A percentile compares a stretch with the other conserved stretches of the same genome.
Evolutionary conservation across 257 asterid species (phyloP).

Genomic region (Echium plantagineum): DNA sequence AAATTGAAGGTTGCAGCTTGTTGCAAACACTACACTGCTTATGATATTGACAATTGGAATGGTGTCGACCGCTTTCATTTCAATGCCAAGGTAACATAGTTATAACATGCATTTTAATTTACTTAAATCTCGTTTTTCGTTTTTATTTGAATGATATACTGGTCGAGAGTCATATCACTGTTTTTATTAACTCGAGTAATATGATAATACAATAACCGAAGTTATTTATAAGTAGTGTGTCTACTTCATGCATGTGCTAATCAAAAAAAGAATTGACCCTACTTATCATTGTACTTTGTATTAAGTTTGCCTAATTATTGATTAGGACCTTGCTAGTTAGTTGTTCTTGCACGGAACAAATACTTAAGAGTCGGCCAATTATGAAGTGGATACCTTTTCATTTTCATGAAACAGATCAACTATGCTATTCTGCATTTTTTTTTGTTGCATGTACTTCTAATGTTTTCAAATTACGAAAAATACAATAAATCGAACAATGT

Average conservation of each 20-base stretch:
- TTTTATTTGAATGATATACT: no score
- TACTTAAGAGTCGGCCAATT: neutral
- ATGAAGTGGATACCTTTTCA: neutral
- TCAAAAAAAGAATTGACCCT: neutral
- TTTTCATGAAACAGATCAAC: neutral
- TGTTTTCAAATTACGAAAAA: no score
- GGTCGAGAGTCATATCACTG: no score
- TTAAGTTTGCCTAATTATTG: neutral
- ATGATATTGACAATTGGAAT: slow-evolving; percentile 75
- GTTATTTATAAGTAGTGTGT: neutral
- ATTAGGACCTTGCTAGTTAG: neutral
- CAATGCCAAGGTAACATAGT: slow-evolving; percentile 65
- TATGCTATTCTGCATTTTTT: no score
- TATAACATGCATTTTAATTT: slow-evolving; percentile 7
- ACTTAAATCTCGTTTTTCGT: no score
- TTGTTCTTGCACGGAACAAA: slow-evolving; percentile 24
- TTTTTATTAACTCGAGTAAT: neutral
- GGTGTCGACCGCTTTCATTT: slow-evolving; percentile 64
- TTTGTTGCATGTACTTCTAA: no score
- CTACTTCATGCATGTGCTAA: neutral
- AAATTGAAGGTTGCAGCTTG: slow-evolving; percentile 74
- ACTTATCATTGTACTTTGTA: no score
- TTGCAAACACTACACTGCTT: slow-evolving; percentile 86
- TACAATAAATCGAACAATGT: no score
- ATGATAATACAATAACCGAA: neutral